Evolutionary conservation across 2,329 filamentous ascomycete genomes (phyloP).

Genomic region (Neonectria faginata): DNA sequence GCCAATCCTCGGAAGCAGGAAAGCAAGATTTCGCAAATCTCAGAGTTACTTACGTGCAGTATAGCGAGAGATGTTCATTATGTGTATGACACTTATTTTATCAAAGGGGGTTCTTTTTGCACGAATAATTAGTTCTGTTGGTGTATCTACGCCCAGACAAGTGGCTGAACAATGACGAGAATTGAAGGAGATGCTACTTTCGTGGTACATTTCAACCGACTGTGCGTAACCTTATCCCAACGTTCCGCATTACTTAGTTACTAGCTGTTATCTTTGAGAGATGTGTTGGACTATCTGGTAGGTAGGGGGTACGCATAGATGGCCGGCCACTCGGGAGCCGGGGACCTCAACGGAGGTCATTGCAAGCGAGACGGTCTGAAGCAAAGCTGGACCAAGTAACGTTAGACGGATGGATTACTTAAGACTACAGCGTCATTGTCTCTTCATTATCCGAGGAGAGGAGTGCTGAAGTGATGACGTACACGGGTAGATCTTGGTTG

Average conservation of each 20-base stretch:
- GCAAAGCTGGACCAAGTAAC: too few relatives aligned
- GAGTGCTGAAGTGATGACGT: neutral
- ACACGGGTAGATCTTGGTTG: neutral
- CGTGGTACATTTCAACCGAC: neutral
- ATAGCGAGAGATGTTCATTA: neutral
- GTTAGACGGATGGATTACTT: too few relatives aligned
- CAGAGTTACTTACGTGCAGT: neutral
- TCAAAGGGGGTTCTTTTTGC: neutral
- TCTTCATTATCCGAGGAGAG: neutral
- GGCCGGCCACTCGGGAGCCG: neutral
- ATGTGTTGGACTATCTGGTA: neutral
- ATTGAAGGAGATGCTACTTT: neutral
- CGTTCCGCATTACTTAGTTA: neutral
- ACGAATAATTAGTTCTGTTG: neutral
- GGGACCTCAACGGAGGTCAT: neutral
- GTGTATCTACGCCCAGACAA: neutral
- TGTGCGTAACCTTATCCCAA: neutral
- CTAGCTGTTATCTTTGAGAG: neutral
- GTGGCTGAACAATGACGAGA: neutral
- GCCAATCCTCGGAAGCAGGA: neutral
- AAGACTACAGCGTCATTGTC: too few relatives aligned
- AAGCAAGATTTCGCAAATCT: constrained; percentile 4
- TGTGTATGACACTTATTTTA: neutral
- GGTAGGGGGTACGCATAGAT: neutral
- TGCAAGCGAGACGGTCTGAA: neutral